These are phyloP conservation scores for Astrephomene gubernaculifera DNA, from an alignment of 139 green algal genomes.

Conservation along the genomic window DNA sequence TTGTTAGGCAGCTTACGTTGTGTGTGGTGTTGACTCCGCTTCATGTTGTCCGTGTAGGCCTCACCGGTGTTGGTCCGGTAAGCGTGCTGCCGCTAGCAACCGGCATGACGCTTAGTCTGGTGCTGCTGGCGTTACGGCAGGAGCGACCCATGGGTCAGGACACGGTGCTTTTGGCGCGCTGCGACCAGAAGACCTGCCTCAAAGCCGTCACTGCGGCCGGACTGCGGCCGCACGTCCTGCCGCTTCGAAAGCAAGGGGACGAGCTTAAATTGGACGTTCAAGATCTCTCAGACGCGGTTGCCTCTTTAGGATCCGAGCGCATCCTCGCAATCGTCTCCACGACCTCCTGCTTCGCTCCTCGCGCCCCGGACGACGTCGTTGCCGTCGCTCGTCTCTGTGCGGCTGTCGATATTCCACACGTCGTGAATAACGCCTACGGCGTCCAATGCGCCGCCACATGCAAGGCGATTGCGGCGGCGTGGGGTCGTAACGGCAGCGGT, in stretches of 20 bases:
- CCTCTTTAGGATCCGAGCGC: slow-evolving; percentile 46
- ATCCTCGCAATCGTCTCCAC: slow-evolving; percentile 88
- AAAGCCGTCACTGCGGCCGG: slow-evolving; percentile 85
- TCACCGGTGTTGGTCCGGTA: slow-evolving; percentile 67
- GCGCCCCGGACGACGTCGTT: slow-evolving; percentile 68
- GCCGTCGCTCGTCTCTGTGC: slow-evolving; percentile 84
- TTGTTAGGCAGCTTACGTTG: too few relatives aligned
- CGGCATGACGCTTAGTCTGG: slow-evolving; percentile 88
- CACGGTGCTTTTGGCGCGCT: slow-evolving; percentile 93
- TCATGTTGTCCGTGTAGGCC: too few relatives aligned
- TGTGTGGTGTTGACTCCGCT: too few relatives aligned
- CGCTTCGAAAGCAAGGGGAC: slow-evolving; percentile 67
- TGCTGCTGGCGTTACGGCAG: slow-evolving; percentile 57
- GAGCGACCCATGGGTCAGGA: slow-evolving; percentile 22
- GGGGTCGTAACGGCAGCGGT: slow-evolving; percentile 10
- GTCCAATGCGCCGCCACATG: slow-evolving; percentile 81
- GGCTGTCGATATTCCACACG: slow-evolving; percentile 75
- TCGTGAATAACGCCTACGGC: slow-evolving; percentile 99
- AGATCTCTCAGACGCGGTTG: slow-evolving; percentile 34
- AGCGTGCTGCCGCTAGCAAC: slow-evolving; percentile 91
- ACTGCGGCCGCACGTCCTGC: slow-evolving; percentile 74
- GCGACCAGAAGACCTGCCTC: slow-evolving; percentile 99
- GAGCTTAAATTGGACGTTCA: slow-evolving; percentile 89
- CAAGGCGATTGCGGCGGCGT: slow-evolving; percentile 43
- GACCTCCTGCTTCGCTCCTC: slow-evolving; percentile 95